A percentile compares a stretch with the other conserved stretches of the same genome.
These are phyloP conservation scores for Coemansia sp. DNA, from an alignment of 192 early-diverging fungal species.

Conservation along the genomic window DNA sequence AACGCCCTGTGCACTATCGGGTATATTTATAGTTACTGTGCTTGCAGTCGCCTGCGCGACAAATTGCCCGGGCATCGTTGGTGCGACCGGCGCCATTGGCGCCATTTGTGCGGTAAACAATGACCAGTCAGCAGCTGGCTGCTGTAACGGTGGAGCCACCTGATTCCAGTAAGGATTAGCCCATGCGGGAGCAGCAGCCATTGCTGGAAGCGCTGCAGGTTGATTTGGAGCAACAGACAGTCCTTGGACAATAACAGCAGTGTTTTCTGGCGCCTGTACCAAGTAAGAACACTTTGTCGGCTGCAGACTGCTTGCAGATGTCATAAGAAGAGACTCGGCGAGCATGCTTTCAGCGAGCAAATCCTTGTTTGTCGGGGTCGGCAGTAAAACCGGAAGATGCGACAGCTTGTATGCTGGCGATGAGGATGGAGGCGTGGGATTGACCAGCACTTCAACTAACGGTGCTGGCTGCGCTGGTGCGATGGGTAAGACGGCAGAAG, in stretches of 20 bases:
- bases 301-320: not conserved
- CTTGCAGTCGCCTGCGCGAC: not conserved
- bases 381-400: not conserved
- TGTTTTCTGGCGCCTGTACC: not conserved
- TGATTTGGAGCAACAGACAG: not conserved
- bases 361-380: slow-evolving; percentile 9
- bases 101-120: slow-evolving; percentile 4
- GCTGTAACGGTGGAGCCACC: slow-evolving; percentile 1
- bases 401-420: slow-evolving; percentile 6
- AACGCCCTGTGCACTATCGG: slow-evolving; percentile 14
- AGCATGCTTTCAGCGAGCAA: not conserved
- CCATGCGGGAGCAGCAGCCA: not conserved
- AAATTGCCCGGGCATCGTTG: slow-evolving; percentile 13
- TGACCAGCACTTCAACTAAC: not conserved
- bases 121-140: slow-evolving; percentile 3
- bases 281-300: slow-evolving; percentile 2
- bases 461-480: slow-evolving; percentile 6
- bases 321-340: not conserved
- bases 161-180: slow-evolving; percentile 7
- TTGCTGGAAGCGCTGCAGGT: not conserved
- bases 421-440: not conserved
- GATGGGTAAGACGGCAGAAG: not conserved
- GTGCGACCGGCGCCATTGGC: not conserved
- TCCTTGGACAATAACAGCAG: slow-evolving; percentile 9
- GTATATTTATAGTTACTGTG: slow-evolving; percentile 12